Evolutionary conservation across 2,329 filamentous ascomycete genomes (phyloP).

Genomic region (Colletotrichum australisinense): DNA sequence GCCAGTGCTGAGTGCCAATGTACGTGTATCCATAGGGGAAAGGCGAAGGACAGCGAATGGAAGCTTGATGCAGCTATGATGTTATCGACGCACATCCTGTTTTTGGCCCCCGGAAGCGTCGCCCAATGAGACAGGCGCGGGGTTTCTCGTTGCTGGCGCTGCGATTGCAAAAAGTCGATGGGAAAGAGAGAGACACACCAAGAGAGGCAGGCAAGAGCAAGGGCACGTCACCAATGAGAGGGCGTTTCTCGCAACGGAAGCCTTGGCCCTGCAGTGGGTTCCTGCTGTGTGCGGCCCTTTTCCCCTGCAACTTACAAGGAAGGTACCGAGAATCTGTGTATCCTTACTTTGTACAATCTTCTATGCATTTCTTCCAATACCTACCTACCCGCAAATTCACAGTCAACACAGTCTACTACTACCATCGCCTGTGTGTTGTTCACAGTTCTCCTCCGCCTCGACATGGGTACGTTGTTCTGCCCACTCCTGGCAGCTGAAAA

Average conservation of each 20-base stretch:
- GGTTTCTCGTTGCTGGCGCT: conserved; percentile 5
- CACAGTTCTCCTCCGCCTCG: neutral
- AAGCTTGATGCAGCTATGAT: conserved; percentile 36
- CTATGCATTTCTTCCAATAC: neutral
- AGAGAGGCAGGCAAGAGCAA: too few relatives aligned
- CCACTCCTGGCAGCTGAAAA: conserved; percentile 8
- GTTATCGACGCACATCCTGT: conserved; percentile 35
- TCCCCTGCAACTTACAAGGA: neutral
- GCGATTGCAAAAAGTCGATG: neutral
- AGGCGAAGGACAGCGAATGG: neutral
- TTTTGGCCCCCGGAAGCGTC: conserved; percentile 27
- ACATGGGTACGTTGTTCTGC: conserved; percentile 10
- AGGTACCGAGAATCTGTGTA: neutral
- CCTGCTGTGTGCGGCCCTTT: conserved; percentile 3
- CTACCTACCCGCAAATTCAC: neutral
- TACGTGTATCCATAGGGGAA: neutral
- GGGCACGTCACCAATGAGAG: neutral
- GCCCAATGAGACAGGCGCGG: conserved; percentile 31
- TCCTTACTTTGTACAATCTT: neutral
- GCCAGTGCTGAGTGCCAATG: neutral
- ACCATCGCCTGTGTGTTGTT: too few relatives aligned
- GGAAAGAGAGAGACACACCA: neutral
- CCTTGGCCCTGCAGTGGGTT: conserved; percentile 4
- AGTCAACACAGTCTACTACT: too few relatives aligned
- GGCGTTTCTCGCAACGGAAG: conserved; percentile 1